Base-by-base conservation (phyloP, 2,329 filamentous ascomycete genomes). In the Neofusicoccum sp. region DNA sequence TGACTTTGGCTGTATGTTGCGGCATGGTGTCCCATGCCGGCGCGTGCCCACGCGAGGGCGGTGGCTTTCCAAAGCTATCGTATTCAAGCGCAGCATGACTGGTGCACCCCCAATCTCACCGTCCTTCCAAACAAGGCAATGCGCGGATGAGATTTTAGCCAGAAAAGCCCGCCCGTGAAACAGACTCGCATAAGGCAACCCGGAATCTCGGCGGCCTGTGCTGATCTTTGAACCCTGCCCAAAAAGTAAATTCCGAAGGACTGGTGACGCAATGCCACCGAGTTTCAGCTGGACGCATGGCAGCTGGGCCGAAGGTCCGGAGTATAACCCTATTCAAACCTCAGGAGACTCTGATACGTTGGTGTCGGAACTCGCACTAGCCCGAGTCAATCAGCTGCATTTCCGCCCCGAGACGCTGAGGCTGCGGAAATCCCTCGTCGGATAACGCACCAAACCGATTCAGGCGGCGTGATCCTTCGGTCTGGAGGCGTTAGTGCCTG, bases 281-380 rank as follows among this genome's bases (percentile, higher is more conserved):
- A 20, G 38, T 33, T 28, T 56, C 26, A 20, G 20, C 9, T 24
- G 24, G 40, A 9, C 49, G 36, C 31, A 54, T 54, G 11, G 49
- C 24, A 20, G 26, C n/a, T 24, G 14, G 5, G 38, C 26, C 14
- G 51, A 7, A 56, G 33, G n/a, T 43, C 57, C 57, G 57, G 57
- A 51, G 57, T 60, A 43, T 43, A 51, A 60, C 57, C 57, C 57
- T 60, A 60, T 43, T 51, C 20, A 11, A 45, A 59, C 56, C 44
- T 48, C 43, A 59, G 40, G 44, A 31, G 26, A 26, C 24, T 30
- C n/a, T 54, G 49, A 54, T 30, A 56, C 36, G 30, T 9, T 43
- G 9, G 51, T 56, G 24, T 56, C 51, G 51, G 51, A 43, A 43
- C 28, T 24, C 24, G 51, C 51, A 33, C 38, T 31, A 9, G 26